These are phyloP conservation scores for Clavispora asparagi DNA, from an alignment of 805 yeast species.

Conservation along the genomic window DNA sequence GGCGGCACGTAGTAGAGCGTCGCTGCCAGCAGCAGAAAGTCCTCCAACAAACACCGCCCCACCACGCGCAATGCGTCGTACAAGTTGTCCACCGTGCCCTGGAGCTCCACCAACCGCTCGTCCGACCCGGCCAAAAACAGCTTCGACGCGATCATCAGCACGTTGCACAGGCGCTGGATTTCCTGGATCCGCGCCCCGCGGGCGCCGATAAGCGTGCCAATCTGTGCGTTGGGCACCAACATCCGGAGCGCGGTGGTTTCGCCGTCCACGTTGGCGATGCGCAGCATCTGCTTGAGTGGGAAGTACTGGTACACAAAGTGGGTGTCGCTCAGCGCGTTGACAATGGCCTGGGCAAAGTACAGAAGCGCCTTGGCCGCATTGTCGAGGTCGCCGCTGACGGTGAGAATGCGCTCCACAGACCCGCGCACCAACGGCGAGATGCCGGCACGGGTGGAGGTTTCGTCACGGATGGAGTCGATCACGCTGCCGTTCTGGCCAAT, in stretches of 20 bases:
- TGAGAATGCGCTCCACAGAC: constrained; percentile 75
- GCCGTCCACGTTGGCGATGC: constrained; percentile 47
- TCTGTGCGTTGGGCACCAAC: constrained; percentile 75
- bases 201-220: constrained; percentile 85
- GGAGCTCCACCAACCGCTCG: constrained; percentile 83
- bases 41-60: constrained; percentile 70
- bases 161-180: constrained; percentile 61
- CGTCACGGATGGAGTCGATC: constrained; percentile 69
- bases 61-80: constrained; percentile 52
- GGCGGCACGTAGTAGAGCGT: constrained; percentile 59
- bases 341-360: constrained; percentile 61
- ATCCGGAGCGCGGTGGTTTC: constrained; percentile 57
- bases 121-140: constrained; percentile 76
- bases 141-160: constrained; percentile 84
- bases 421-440: constrained; percentile 78
- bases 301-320: constrained; percentile 43
- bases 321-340: constrained; percentile 35
- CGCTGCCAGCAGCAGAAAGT: constrained; percentile 61
- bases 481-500: constrained; percentile 82
- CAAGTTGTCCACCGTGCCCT: constrained; percentile 67
- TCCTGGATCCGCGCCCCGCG: constrained; percentile 77
- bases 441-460: constrained; percentile 78
- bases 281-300: constrained; percentile 56
- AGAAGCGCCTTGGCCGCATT: constrained; percentile 66
- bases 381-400: constrained; percentile 69